Percentiles rank a stretch among this genome's conserved stretches.
Conservation (phyloP, 73 alveolate species). For the Stentor roeselii region DNA sequence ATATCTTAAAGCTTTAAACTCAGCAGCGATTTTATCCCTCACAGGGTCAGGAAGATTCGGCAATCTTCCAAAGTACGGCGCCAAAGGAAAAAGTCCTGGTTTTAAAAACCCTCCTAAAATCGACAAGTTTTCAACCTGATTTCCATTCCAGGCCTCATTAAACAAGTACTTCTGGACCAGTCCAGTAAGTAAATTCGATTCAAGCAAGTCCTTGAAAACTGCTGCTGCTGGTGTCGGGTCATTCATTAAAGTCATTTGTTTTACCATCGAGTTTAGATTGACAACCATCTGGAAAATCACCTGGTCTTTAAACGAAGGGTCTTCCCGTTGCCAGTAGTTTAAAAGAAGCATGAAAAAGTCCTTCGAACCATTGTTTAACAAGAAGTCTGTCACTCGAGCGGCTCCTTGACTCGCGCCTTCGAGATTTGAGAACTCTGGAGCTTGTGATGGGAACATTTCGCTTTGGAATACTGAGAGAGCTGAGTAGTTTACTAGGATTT, state of each 20-base stretch:
- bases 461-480: not conserved
- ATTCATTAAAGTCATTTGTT: not conserved
- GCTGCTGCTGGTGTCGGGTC: not conserved
- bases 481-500: not conserved
- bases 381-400: not conserved
- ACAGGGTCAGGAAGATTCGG: slow-evolving; percentile 16
- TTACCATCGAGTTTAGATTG: not conserved
- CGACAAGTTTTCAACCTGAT: not conserved
- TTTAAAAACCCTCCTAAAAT: not conserved
- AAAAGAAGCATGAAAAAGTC: not conserved
- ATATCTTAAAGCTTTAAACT: not conserved
- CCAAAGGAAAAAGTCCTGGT: not conserved
- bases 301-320: not conserved
- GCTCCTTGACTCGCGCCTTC: not conserved
- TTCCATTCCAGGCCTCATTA: slow-evolving; percentile 9
- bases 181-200: not conserved
- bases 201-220: not conserved
- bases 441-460: slow-evolving; percentile 22
- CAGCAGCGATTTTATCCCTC: not conserved
- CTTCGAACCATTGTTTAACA: not conserved
- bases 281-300: not conserved
- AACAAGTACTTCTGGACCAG: not conserved
- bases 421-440: not conserved
- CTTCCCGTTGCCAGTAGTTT: not conserved
- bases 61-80: not conserved